Conservation (phyloP, 306 rosid species). For the Mimosa pudica region DNA sequence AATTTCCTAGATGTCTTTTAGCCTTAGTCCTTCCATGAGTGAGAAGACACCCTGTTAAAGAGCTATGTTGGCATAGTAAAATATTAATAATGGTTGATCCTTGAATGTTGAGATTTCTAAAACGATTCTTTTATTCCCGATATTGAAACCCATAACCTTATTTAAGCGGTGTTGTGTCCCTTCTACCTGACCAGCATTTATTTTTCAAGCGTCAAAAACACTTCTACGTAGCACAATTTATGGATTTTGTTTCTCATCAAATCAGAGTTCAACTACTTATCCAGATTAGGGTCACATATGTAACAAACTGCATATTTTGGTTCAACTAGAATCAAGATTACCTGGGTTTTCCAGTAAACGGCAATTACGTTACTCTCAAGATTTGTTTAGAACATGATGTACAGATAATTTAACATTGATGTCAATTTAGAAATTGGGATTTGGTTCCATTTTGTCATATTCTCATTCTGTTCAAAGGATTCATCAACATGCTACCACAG, state of each 20-base stretch:
- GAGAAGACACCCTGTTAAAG: slow-evolving; percentile 4
- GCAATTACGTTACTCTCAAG: neutral
- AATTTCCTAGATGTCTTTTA: neutral
- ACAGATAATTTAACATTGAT: neutral
- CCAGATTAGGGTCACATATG: neutral
- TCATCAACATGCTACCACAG: neutral
- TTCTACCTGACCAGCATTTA: neutral
- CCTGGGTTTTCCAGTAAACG: neutral
- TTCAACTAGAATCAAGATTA: neutral
- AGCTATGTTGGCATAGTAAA: neutral
- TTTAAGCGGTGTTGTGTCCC: neutral
- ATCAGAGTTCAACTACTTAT: neutral
- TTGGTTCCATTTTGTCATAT: neutral
- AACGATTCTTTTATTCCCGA: neutral
- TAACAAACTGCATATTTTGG: neutral
- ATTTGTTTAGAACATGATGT: neutral
- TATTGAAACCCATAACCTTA: neutral
- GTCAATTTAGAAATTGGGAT: neutral
- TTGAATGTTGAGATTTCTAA: neutral
- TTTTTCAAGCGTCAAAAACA: neutral
- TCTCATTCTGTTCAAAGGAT: neutral
- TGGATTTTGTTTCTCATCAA: neutral
- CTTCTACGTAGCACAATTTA: neutral
- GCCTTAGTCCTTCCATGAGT: neutral
- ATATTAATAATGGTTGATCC: neutral